A percentile compares a stretch with the other conserved stretches of the same genome.
These are phyloP conservation scores for Marchantia polymorpha DNA, from an alignment of 225 moss, liverwort and hornwort species.

Conservation along the genomic window DNA sequence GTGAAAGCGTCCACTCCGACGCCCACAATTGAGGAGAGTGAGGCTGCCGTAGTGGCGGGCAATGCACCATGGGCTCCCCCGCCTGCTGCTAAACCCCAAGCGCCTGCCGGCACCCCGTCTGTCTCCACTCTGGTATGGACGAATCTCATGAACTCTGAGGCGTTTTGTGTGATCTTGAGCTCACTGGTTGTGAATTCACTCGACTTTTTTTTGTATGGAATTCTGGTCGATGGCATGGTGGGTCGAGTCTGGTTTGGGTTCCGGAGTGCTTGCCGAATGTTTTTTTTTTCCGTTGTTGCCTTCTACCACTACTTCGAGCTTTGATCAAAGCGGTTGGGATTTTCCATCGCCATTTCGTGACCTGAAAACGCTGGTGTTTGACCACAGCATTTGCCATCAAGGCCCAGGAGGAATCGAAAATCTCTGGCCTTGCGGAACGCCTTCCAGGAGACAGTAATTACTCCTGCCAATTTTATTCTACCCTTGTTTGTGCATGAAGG, in stretches of 20 bases:
- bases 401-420: constrained; percentile 88
- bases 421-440: constrained; percentile 87
- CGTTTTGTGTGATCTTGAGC: neutral
- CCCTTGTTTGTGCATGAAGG: constrained; percentile 98
- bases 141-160: neutral
- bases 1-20: constrained; percentile 37
- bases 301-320: neutral
- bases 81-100: constrained; percentile 51
- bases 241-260: neutral
- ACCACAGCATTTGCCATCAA: constrained; percentile 65
- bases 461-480: constrained; percentile 93
- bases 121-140: constrained; percentile 71
- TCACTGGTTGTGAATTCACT: neutral
- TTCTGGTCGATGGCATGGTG: neutral
- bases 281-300: neutral
- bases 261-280: neutral
- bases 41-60: constrained; percentile 86
- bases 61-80: constrained; percentile 79
- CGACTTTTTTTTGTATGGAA: neutral
- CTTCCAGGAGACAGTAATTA: constrained; percentile 80
- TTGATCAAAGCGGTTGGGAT: neutral
- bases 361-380: neutral
- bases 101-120: constrained; percentile 74
- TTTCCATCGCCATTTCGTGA: neutral
- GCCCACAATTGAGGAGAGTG: constrained; percentile 67